Conservation (phyloP, 2,329 filamentous ascomycete species). For the Venturia effusa region DNA sequence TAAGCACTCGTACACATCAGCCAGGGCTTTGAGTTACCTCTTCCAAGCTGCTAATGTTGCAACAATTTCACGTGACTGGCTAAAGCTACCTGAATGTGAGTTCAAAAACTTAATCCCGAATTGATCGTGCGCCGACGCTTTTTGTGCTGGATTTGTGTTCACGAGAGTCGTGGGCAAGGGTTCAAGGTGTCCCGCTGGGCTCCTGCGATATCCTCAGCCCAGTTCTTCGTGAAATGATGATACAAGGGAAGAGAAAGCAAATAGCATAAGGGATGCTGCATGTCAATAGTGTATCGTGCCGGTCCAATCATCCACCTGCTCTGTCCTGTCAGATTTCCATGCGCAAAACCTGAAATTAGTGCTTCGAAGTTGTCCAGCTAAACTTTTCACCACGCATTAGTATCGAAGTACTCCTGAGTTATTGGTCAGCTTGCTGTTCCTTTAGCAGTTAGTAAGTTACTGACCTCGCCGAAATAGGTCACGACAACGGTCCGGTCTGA, state of each 20-base stretch:
- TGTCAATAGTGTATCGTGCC: constrained; percentile 1
- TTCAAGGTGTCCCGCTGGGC: neutral
- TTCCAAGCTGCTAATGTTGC: neutral
- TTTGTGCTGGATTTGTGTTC: neutral
- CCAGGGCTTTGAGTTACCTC: neutral
- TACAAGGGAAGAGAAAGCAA: neutral
- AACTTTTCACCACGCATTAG: constrained; percentile 62
- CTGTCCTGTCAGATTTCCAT: neutral
- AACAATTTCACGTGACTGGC: neutral
- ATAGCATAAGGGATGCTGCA: neutral
- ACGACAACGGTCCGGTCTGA: constrained; percentile 92
- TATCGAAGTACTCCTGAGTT: constrained; percentile 80
- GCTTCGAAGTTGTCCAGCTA: neutral
- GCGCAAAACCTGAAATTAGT: neutral
- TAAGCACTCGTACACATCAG: neutral
- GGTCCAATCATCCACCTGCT: neutral
- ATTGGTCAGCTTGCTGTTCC: constrained; percentile 12
- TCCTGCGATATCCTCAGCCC: constrained; percentile 5
- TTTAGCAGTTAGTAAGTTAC: neutral
- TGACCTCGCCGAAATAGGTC: constrained; percentile 89
- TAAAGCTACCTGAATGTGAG: constrained; percentile 4
- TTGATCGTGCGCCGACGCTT: neutral
- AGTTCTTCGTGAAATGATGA: neutral
- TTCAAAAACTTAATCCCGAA: constrained; percentile 1
- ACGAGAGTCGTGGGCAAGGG: neutral